Conservation (phyloP, 202 grass and related monocot species). For the Schoenoplectus triqueter region DNA sequence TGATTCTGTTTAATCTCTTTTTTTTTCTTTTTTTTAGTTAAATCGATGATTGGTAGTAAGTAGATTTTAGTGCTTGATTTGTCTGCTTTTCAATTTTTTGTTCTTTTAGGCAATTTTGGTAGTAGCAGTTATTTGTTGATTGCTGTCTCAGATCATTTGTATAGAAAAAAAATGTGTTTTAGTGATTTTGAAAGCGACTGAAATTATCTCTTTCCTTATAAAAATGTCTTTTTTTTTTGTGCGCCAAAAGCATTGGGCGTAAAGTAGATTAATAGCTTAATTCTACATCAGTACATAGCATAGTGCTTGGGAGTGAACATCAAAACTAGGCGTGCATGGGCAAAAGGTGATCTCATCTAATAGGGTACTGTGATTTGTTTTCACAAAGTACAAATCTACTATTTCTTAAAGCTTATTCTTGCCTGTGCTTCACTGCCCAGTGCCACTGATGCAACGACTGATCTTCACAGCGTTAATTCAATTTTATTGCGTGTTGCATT, state of each 20-base stretch:
- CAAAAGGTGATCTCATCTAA: no score
- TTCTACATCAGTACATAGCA: not conserved
- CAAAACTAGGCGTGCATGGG: no score
- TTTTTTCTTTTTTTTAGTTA: conserved; percentile 9
- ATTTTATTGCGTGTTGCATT: no score
- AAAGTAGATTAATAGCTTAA: not conserved
- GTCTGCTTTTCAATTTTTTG: conserved; percentile 21
- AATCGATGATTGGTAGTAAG: not conserved
- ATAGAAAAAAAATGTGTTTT: conserved; percentile 30
- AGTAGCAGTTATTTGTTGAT: conserved; percentile 30
- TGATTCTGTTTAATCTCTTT: conserved; percentile 58
- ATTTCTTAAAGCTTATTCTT: not conserved
- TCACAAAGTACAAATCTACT: no score
- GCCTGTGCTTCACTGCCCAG: not conserved
- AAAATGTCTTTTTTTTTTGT: not conserved
- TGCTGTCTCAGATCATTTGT: conserved; percentile 27
- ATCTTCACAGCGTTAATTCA: not conserved
- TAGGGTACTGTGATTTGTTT: no score
- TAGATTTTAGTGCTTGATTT: not conserved
- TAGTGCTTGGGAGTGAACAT: not conserved
- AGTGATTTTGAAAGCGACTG: conserved; percentile 1
- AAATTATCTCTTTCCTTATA: conserved; percentile 7
- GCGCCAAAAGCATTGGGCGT: not conserved
- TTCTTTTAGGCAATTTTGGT: conserved; percentile 42
- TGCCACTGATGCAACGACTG: not conserved